Base-by-base conservation (phyloP, 495 filamentous ascomycete genomes). In the Penicillium subrubescens region DNA sequence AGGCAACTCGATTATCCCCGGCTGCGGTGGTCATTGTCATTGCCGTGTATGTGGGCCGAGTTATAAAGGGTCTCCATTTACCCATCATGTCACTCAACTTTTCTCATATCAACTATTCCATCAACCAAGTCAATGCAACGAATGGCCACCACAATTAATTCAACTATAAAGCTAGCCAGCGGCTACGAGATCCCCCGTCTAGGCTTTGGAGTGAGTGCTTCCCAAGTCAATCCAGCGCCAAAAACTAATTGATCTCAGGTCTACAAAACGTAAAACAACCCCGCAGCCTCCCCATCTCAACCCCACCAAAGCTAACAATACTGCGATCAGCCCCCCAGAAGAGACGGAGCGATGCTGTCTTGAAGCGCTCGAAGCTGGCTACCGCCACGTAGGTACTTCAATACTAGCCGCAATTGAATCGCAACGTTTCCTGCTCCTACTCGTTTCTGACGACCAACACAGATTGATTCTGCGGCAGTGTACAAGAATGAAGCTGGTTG, bases 131-230 rank as follows among this genome's bases (percentile, higher is more conserved):
- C 37, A 43, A 64, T 60, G 37, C 34, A 37, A 15, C 68, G 53
- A 63, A 71, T 71, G 68, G 62, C 65, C 2, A 35, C 56, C 59
- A 46, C 59, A 43, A 66, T 68, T 37, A 62, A 33, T 12, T 67
- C 68, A 54, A 87, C 79, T 23, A 77, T 88, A 64, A 86, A 84
- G 64, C 80, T 93, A 70, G 85, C 85, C 60, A 92, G 89, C 52
- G 90, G 90, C 58, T 86, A 87, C 71, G 85, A 90, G 54, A 91
- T 93, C 27, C 90, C 90, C 0, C 71, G 81, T 11, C 64, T 93
- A 23, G 90, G 90, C 14, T 92, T 85, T 68, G 89, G 88, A 34
- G 87, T 88, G 82, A 65, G 85, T 43, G 19, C 19, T 34, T 29
- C 10, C 43, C 53, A 14, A 55, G 1, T 53, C 5, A 21, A 55